These are phyloP conservation scores for Dionaea muscipula DNA, from an alignment of 179 eudicot species.

Conservation along the genomic window DNA sequence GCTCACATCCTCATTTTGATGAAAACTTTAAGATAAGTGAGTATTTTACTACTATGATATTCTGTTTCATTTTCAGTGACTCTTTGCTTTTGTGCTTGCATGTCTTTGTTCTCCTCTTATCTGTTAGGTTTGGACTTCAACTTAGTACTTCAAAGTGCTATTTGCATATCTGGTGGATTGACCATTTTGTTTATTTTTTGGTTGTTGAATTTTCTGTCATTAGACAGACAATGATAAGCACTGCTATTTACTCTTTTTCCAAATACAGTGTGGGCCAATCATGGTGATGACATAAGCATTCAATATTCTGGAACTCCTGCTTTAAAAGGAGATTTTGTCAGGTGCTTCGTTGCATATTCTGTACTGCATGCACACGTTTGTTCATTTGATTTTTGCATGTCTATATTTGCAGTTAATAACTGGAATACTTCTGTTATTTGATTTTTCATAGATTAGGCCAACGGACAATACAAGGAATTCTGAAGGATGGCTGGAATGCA, in stretches of 20 bases:
- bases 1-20: slow-evolving; percentile 69
- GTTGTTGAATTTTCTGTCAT: neutral
- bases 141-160: too few relatives aligned
- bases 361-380: too few relatives aligned
- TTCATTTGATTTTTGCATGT: too few relatives aligned
- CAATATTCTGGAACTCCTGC: slow-evolving; percentile 98
- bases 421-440: neutral
- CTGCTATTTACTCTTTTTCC: slow-evolving; percentile 1
- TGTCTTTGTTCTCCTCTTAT: neutral
- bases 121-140: too few relatives aligned
- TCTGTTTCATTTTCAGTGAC: slow-evolving; percentile 3
- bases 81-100: neutral
- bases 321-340: slow-evolving; percentile 70
- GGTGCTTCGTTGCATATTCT: too few relatives aligned
- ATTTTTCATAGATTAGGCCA: slow-evolving; percentile 46
- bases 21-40: slow-evolving; percentile 70
- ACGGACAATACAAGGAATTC: slow-evolving; percentile 60
- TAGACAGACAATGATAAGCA: too few relatives aligned
- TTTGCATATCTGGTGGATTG: too few relatives aligned
- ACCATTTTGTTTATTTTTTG: neutral
- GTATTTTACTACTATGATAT: slow-evolving; percentile 7
- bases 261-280: slow-evolving; percentile 83
- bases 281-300: slow-evolving; percentile 92
- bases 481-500: slow-evolving; percentile 73
- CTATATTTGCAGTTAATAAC: too few relatives aligned